These are phyloP conservation scores for Kluyveromyces nonfermentans DNA, from an alignment of 805 yeast genomes.

Conservation along the genomic window DNA sequence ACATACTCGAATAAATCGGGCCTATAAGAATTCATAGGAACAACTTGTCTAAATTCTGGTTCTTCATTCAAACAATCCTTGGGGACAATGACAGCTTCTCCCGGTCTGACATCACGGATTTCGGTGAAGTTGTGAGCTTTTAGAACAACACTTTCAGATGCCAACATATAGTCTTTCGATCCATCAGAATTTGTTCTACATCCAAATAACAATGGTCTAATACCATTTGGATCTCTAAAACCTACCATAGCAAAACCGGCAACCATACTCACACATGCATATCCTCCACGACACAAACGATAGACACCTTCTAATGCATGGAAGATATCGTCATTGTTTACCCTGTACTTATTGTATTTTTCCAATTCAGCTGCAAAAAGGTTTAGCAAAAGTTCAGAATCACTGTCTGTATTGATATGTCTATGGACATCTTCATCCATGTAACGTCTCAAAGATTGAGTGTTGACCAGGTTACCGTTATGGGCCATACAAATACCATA, in stretches of 20 bases:
- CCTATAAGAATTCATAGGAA: slow-evolving; percentile 64
- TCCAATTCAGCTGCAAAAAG: slow-evolving; percentile 88
- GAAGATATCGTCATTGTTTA: slow-evolving; percentile 82
- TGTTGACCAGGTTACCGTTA: slow-evolving; percentile 91
- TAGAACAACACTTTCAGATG: slow-evolving; percentile 89
- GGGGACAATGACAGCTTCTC: slow-evolving; percentile 92
- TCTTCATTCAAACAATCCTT: slow-evolving; percentile 45
- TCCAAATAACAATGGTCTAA: slow-evolving; percentile 84
- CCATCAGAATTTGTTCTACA: slow-evolving; percentile 68
- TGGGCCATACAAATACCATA: slow-evolving; percentile 87
- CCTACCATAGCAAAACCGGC: slow-evolving; percentile 96
- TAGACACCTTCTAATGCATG: slow-evolving; percentile 77
- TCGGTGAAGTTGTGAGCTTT: slow-evolving; percentile 81
- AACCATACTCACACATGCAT: slow-evolving; percentile 87
- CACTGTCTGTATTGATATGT: slow-evolving; percentile 95
- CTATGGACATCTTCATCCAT: slow-evolving; percentile 93
- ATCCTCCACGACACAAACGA: slow-evolving; percentile 85
- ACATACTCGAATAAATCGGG: slow-evolving; percentile 98
- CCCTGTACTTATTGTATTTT: slow-evolving; percentile 85
- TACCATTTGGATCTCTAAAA: slow-evolving; percentile 95
- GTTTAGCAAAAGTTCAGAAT: slow-evolving; percentile 83
- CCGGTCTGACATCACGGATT: slow-evolving; percentile 81
- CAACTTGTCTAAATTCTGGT: slow-evolving; percentile 84
- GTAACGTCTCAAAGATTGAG: slow-evolving; percentile 61
- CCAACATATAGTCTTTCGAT: slow-evolving; percentile 79